A percentile compares a stretch with the other conserved stretches of the same genome.
Evolutionary conservation across 495 filamentous ascomycete genomes (phyloP).

Genomic region (Penicillium steckii): DNA sequence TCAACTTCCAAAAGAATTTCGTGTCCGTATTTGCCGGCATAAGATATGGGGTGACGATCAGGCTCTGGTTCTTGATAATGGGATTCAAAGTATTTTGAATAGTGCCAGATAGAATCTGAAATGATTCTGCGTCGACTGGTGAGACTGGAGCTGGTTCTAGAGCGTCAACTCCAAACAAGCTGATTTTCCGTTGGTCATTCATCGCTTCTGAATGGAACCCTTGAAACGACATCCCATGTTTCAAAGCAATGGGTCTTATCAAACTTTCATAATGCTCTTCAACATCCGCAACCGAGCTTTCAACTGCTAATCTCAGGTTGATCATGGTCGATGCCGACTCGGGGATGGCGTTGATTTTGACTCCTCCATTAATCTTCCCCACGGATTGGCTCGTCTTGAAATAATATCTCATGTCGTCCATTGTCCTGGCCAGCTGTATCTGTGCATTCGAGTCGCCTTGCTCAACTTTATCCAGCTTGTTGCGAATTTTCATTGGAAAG

Average conservation of each 20-base stretch:
- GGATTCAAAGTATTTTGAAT: conserved; percentile 52
- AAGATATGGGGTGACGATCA: conserved; percentile 53
- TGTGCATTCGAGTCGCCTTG: neutral
- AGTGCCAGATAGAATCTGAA: conserved; percentile 49
- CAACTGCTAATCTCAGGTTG: conserved; percentile 36
- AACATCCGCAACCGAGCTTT: conserved; percentile 13
- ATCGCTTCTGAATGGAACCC: conserved; percentile 42
- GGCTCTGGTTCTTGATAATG: conserved; percentile 38
- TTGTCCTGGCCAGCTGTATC: conserved; percentile 2
- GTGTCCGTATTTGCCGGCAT: conserved; percentile 67
- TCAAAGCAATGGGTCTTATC: conserved; percentile 46
- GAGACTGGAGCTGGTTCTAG: conserved; percentile 54
- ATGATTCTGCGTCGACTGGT: conserved; percentile 44
- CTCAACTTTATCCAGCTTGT: conserved; percentile 1
- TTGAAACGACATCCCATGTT: conserved; percentile 51
- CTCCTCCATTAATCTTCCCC: conserved; percentile 54
- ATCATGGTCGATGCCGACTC: conserved; percentile 44
- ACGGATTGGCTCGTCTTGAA: conserved; percentile 30
- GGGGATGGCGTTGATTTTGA: conserved; percentile 60
- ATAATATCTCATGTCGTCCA: conserved; percentile 9
- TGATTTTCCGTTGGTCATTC: conserved; percentile 27
- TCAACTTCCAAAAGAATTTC: conserved; percentile 57
- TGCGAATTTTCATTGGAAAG: conserved; percentile 6
- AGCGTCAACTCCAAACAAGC: conserved; percentile 10
- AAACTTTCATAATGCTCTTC: conserved; percentile 41